These are phyloP conservation scores for Lecanoromycetidae sp. DNA, from an alignment of 2,329 filamentous ascomycete species.

Conservation along the genomic window DNA sequence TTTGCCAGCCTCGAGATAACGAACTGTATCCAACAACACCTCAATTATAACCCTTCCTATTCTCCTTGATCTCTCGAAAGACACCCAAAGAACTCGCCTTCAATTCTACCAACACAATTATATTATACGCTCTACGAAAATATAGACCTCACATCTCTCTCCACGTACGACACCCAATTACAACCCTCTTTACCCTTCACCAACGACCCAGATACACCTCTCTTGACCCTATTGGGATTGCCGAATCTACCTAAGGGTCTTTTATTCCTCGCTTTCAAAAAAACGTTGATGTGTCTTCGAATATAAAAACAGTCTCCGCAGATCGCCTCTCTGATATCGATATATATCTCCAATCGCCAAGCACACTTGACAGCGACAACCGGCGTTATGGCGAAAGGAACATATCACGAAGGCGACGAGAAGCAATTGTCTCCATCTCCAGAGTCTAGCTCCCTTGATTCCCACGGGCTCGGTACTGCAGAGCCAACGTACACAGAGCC, in stretches of 20 bases:
- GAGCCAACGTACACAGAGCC: slow-evolving; percentile 10
- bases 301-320: background rate
- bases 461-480: slow-evolving; percentile 3
- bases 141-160: too few species aligned
- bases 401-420: slow-evolving; percentile 6
- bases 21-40: too few species aligned
- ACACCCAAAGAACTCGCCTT: too few species aligned
- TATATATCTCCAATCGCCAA: slow-evolving; percentile 10
- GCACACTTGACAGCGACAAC: slow-evolving; percentile 1
- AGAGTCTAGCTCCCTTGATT: slow-evolving; percentile 11
- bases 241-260: background rate
- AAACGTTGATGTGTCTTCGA: too few species aligned
- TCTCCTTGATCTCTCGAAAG: too few species aligned
- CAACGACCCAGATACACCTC: background rate
- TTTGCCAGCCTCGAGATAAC: background rate
- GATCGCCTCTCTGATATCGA: slow-evolving; percentile 2
- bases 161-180: too few species aligned
- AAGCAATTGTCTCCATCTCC: slow-evolving; percentile 7
- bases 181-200: background rate
- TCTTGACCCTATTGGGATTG: background rate
- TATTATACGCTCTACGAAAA: too few species aligned
- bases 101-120: too few species aligned
- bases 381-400: slow-evolving; percentile 9
- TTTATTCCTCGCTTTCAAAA: too few species aligned
- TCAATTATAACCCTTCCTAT: too few species aligned